Percentiles rank a stretch among this genome's conserved stretches.
phyloP scores from a whole-genome alignment of 75 land plant species.

The Larix kaempferi region DNA sequence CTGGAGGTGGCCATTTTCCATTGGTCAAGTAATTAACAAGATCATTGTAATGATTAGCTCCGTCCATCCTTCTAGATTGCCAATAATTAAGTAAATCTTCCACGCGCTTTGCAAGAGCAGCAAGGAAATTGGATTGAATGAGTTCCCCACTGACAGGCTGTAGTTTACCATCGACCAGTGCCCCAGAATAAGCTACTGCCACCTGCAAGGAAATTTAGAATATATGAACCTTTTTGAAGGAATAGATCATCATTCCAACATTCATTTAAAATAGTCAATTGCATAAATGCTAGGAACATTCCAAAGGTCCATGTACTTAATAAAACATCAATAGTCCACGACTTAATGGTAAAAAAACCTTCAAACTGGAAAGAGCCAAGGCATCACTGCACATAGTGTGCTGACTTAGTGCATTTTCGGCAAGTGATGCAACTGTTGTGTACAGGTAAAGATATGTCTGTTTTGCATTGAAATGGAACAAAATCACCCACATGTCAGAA shows the following conservation, averaged over 20 bases:
- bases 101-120: constrained; percentile 70
- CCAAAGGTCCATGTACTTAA: background rate
- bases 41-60: constrained; percentile 11
- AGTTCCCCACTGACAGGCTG: constrained; percentile 36
- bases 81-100: constrained; percentile 60
- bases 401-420: constrained; percentile 41
- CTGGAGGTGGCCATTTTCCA: constrained; percentile 40
- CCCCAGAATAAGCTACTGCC: constrained; percentile 79
- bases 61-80: constrained; percentile 10
- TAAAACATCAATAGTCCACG: background rate
- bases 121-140: constrained; percentile 68
- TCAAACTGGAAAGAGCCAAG: constrained; percentile 61
- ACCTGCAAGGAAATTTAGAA: constrained; percentile 42
- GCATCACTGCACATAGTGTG: constrained; percentile 34
- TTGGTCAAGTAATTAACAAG: constrained; percentile 42
- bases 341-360: constrained; percentile 35
- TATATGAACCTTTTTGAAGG: background rate
- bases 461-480: background rate
- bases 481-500: background rate
- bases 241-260: background rate
- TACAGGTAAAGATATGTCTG: constrained; percentile 88
- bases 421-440: constrained; percentile 62
- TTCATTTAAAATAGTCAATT: background rate
- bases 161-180: constrained; percentile 50
- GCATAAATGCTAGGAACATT: background rate